phyloP scores from a whole-genome alignment of 345 rosid genomes.

The Corymbia maculata region DNA sequence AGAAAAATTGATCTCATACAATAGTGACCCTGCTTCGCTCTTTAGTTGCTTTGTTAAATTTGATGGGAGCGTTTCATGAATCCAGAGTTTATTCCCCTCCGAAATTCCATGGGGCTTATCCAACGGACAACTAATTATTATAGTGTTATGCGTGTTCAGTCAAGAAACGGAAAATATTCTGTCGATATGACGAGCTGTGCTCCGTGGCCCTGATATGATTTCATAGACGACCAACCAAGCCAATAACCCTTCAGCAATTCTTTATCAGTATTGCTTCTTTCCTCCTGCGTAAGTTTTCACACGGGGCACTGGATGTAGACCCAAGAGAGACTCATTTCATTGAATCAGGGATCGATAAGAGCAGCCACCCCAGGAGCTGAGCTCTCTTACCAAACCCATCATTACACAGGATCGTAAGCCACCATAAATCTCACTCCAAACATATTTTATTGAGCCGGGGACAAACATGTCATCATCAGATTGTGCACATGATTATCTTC shows the following conservation, averaged over 20 bases:
- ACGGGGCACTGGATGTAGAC: neutral
- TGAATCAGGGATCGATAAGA: neutral
- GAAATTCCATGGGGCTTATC: neutral
- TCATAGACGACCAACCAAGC: neutral
- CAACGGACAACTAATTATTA: neutral
- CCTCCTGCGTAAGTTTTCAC: neutral
- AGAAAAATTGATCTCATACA: neutral
- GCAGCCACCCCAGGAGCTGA: neutral
- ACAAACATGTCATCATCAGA: neutral
- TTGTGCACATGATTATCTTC: constrained; percentile 1
- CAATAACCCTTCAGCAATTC: neutral
- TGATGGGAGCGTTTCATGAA: neutral
- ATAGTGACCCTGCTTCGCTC: neutral
- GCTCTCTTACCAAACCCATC: neutral
- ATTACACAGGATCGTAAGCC: neutral
- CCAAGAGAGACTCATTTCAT: neutral
- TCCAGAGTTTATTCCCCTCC: neutral
- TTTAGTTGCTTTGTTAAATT: neutral
- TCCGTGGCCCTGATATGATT: neutral
- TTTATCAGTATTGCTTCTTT: neutral
- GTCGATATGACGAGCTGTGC: neutral
- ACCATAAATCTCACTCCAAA: neutral
- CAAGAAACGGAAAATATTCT: neutral
- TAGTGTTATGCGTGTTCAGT: neutral
- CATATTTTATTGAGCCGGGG: neutral